These are phyloP conservation scores for Hevea brasiliensis DNA, from an alignment of 345 rosid genomes.

Conservation along the genomic window DNA sequence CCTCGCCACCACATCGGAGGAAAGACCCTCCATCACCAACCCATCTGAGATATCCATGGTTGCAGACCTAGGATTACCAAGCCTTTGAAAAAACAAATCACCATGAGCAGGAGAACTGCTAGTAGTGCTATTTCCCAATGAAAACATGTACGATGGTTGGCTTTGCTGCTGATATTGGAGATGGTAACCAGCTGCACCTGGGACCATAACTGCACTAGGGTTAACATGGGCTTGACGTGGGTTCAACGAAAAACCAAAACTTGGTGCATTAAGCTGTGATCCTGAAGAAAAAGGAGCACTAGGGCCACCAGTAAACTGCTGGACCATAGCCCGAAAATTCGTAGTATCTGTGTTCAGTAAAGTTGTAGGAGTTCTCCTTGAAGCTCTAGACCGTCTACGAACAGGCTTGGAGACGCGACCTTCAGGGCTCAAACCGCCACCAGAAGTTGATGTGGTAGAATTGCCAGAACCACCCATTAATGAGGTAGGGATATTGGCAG, in stretches of 20 bases:
- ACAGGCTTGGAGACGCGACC: conserved; percentile 78
- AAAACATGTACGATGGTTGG: conserved; percentile 39
- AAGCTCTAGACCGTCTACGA: conserved; percentile 89
- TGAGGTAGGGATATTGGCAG: background rate
- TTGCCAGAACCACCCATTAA: background rate
- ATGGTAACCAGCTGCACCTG: conserved; percentile 22
- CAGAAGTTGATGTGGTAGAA: conserved; percentile 15
- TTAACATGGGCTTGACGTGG: conserved; percentile 26
- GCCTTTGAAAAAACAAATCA: conserved; percentile 32
- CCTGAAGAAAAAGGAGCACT: conserved; percentile 54
- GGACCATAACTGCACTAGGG: conserved; percentile 20
- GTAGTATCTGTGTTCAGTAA: conserved; percentile 84
- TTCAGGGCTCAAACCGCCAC: conserved; percentile 51
- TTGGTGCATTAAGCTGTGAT: conserved; percentile 18
- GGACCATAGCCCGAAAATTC: conserved; percentile 95
- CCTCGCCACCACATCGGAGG: conserved; percentile 17
- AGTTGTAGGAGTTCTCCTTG: conserved; percentile 95
- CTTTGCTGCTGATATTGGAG: conserved; percentile 32
- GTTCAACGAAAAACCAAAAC: conserved; percentile 23
- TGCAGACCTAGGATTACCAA: conserved; percentile 30
- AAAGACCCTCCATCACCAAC: conserved; percentile 20
- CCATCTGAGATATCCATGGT: conserved; percentile 20
- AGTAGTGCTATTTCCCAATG: conserved; percentile 27
- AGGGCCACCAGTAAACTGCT: conserved; percentile 91
- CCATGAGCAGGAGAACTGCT: conserved; percentile 1